Evolutionary conservation across 495 filamentous ascomycete genomes (phyloP).

Genomic region (Lasiosphaeria miniovina): DNA sequence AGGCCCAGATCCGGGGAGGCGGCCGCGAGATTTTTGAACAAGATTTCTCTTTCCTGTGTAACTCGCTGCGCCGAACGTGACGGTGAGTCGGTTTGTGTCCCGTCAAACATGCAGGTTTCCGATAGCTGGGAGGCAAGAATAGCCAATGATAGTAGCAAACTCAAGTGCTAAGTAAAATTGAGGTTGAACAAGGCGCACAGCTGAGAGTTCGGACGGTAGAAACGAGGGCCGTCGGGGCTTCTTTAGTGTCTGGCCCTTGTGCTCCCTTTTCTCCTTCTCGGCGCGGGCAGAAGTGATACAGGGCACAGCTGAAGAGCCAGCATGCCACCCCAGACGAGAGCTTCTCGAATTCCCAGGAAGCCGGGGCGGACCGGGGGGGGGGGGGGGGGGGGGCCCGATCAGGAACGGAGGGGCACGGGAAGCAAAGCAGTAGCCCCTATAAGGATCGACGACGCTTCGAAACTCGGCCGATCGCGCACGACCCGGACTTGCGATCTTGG

Average conservation of each 20-base stretch:
- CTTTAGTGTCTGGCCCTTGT: slow-evolving; percentile 10
- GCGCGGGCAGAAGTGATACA: not conserved
- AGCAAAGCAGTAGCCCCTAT: slow-evolving; percentile 8
- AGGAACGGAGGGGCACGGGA: slow-evolving; percentile 14
- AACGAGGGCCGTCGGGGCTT: slow-evolving; percentile 8
- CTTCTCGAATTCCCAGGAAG: slow-evolving; percentile 14
- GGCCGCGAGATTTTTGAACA: not conserved
- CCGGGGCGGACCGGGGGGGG: slow-evolving; percentile 2
- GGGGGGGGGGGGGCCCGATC: slow-evolving; percentile 5
- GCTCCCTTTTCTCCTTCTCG: not conserved
- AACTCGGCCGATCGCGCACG: slow-evolving; percentile 25
- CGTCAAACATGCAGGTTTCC: slow-evolving; percentile 13
- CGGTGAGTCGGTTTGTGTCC: slow-evolving; percentile 4
- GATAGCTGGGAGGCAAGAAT: slow-evolving; percentile 11
- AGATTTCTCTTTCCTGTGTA: not conserved
- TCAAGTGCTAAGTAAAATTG: slow-evolving; percentile 8
- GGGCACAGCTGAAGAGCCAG: not conserved
- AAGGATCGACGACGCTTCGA: slow-evolving; percentile 21
- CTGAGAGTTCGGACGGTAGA: not conserved
- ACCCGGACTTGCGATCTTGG: slow-evolving; percentile 21
- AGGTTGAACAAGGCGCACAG: slow-evolving; percentile 6
- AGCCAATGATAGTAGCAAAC: slow-evolving; percentile 2
- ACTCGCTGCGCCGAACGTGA: not conserved
- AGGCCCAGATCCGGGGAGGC: not conserved
- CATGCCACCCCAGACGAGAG: not conserved